Conservation (phyloP, 1,284 basidiomycete species). For the Somion occarium region DNA sequence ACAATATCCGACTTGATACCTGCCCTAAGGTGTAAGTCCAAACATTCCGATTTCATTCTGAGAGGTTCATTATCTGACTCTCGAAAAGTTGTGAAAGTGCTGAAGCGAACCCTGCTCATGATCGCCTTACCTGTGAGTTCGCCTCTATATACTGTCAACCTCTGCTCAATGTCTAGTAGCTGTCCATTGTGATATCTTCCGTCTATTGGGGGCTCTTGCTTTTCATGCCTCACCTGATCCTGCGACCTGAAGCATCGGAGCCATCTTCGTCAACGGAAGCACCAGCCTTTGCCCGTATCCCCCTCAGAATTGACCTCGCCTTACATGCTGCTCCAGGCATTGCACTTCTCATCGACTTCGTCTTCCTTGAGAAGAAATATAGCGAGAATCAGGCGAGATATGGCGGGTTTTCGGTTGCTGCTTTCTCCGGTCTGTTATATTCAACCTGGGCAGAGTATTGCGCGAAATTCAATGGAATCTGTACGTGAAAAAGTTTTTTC, state of each 20-base stretch:
- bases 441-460: slow-evolving; percentile 66
- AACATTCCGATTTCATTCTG: background rate
- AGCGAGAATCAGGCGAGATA: slow-evolving; percentile 35
- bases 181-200: slow-evolving; percentile 61
- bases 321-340: slow-evolving; percentile 65
- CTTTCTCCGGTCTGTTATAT: slow-evolving; percentile 49
- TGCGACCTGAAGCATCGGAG: slow-evolving; percentile 29
- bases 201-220: slow-evolving; percentile 71
- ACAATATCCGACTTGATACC: slow-evolving; percentile 49
- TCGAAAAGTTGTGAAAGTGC: slow-evolving; percentile 33
- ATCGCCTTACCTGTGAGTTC: slow-evolving; percentile 54
- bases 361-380: slow-evolving; percentile 62
- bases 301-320: slow-evolving; percentile 58
- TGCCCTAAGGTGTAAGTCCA: slow-evolving; percentile 33
- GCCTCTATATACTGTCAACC: background rate
- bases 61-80: background rate
- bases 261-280: slow-evolving; percentile 34
- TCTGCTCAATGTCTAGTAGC: slow-evolving; percentile 28
- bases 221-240: slow-evolving; percentile 48
- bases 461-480: slow-evolving; percentile 55
- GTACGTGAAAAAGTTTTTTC: slow-evolving; percentile 37
- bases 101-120: slow-evolving; percentile 57
- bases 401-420: slow-evolving; percentile 41
- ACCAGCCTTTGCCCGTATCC: slow-evolving; percentile 43
- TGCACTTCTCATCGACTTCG: slow-evolving; percentile 65